phyloP scores from a whole-genome alignment of 768 basidiomycete species.

The Pholiota microspora region DNA sequence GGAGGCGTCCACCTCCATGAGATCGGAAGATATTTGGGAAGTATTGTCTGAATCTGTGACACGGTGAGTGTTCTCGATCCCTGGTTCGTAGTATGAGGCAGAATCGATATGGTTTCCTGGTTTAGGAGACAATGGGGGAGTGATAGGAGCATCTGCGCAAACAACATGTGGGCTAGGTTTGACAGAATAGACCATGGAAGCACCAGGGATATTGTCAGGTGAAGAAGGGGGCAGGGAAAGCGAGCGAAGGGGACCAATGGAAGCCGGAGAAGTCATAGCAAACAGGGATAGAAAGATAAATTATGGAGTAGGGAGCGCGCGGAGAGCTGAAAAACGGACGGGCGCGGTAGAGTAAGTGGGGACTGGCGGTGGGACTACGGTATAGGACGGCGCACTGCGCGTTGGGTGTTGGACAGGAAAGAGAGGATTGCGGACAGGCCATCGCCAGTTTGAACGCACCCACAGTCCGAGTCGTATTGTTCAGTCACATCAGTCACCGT shows the following conservation, averaged over 20 bases:
- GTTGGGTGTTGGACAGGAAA: conserved; percentile 7
- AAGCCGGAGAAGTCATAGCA: conserved; percentile 22
- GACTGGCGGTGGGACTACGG: no score
- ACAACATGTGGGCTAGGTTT: conserved; percentile 38
- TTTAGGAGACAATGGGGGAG: conserved; percentile 59
- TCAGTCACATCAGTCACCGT: conserved; percentile 15
- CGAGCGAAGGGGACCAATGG: conserved; percentile 28
- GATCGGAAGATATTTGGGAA: conserved; percentile 12
- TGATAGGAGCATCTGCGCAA: conserved; percentile 59
- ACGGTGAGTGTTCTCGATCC: conserved; percentile 10
- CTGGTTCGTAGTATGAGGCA: conserved; percentile 13
- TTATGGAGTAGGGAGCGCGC: conserved; percentile 7
- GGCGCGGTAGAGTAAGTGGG: no score
- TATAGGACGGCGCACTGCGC: no score
- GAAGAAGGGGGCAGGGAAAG: conserved; percentile 28
- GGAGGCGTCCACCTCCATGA: conserved; percentile 22
- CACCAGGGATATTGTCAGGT: conserved; percentile 22
- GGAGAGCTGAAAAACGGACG: no score
- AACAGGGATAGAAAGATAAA: conserved; percentile 10
- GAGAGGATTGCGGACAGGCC: background rate
- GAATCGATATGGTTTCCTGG: conserved; percentile 33
- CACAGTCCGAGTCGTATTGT: background rate
- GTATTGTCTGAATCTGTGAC: conserved; percentile 6
- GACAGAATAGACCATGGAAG: conserved; percentile 23
- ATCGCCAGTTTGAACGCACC: conserved; percentile 1